Base-by-base conservation (phyloP, 805 yeast genomes). In the Ogataea haglerorum region DNA sequence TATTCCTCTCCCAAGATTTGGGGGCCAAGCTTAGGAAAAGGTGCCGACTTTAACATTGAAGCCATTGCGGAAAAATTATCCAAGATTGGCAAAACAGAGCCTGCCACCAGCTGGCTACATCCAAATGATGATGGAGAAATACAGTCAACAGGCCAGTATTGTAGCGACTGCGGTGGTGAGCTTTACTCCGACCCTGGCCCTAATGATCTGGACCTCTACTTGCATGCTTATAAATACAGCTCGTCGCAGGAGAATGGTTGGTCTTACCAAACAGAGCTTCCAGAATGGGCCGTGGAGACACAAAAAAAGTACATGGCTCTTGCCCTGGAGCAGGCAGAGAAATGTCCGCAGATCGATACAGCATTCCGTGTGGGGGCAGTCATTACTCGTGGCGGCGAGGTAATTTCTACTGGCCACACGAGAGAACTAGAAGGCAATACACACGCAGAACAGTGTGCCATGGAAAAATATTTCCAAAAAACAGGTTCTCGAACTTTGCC, bases 321-420 rank as follows among this genome's bases (percentile, higher is more conserved):
- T 46, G 97, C 98, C 0, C 60, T 93, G 10, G 73, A 72, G 19
- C 80, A 85, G 55, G 98, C 98, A 0, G 66, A 72, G 17, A 82
- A 84, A 55, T 87, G 96, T 56, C 87, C 77, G 3, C 84, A 83
- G 17, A 84, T 95, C 0, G 76, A 76, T 24, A 85, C 95, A 0
- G 96, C 95, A 16, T 91, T 85, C 58, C 80, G 90, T 48, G 98
- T 93, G n/a, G 99, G 99, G 5, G 95, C 96, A 0, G 80, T 88
- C 0, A 66, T 93, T 4, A 91, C 79, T 0, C 64, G 73, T 40
- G 81, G 82, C 27, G 83, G 85, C 27, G 55, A 73, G 38, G 68
- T 91, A 0, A 58, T 93, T n/a, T 72, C 84, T 6, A 79, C 86
- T 0, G 99, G 99, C 0, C 88, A 77, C 56, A 87, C 98, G 0